Conservation (phyloP, 106 monocot species). For the Dendrobium chrysotoxum region DNA sequence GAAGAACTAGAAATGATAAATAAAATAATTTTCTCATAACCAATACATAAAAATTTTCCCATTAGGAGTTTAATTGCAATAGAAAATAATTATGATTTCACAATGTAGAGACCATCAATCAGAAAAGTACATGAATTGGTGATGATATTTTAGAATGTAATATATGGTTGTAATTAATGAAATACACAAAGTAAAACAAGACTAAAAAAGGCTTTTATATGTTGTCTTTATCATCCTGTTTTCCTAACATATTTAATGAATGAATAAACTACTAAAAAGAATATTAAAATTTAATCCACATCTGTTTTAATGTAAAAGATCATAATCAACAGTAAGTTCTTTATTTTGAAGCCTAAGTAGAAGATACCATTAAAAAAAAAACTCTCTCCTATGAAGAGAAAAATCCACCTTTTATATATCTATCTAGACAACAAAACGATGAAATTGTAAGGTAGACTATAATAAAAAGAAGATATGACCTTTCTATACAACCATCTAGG, state of each 20-base stretch:
- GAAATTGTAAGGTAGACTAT: background rate
- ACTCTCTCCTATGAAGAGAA: background rate
- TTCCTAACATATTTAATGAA: background rate
- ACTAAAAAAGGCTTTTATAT: too few relatives aligned
- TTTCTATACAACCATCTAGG: slow-evolving; percentile 86
- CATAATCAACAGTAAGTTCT: background rate
- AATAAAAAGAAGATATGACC: slow-evolving; percentile 20
- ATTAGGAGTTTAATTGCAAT: background rate
- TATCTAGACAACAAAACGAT: background rate
- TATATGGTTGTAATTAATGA: background rate
- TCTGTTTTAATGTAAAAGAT: background rate
- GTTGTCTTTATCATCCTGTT: background rate
- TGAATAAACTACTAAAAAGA: background rate
- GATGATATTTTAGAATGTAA: background rate
- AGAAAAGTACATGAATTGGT: background rate
- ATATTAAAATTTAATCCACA: background rate
- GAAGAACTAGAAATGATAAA: background rate
- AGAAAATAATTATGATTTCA: background rate
- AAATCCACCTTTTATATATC: background rate
- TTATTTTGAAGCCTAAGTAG: background rate
- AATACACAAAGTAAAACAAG: too few relatives aligned
- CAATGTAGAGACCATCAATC: background rate
- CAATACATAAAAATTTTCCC: too few relatives aligned
- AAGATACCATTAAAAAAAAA: background rate
- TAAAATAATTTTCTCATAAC: too few relatives aligned